These are phyloP conservation scores for Solanum ossicruentum DNA, from an alignment of 257 asterid genomes.

Conservation along the genomic window DNA sequence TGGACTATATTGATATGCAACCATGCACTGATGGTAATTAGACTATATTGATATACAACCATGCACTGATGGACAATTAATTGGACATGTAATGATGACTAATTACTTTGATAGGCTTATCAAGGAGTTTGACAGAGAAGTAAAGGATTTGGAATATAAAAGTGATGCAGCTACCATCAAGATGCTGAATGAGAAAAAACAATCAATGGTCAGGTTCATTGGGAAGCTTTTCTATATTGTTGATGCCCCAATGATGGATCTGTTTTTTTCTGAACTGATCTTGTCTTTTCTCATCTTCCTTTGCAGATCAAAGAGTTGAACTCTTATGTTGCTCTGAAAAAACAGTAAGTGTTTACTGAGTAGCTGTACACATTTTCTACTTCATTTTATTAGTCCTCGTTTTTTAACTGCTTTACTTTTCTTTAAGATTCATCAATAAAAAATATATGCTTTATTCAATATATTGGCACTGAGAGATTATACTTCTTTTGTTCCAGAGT, in stretches of 20 bases:
- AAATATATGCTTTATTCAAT: background rate
- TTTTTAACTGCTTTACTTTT: background rate
- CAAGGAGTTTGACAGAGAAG: constrained; percentile 78
- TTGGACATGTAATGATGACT: background rate
- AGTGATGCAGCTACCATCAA: constrained; percentile 57
- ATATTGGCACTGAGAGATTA: background rate
- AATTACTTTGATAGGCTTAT: constrained; percentile 53
- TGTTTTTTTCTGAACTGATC: constrained; percentile 1
- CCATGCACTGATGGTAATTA: background rate
- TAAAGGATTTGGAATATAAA: constrained; percentile 61
- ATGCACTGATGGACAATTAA: background rate
- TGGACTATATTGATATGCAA: background rate
- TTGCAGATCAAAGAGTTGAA: constrained; percentile 93
- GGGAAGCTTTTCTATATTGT: background rate
- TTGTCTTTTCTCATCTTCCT: constrained; percentile 8
- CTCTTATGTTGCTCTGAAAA: constrained; percentile 91
- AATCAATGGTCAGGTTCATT: constrained; percentile 54
- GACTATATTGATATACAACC: background rate
- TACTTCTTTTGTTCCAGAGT: background rate
- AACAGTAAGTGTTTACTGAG: constrained; percentile 46
- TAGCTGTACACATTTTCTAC: background rate
- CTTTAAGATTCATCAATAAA: background rate
- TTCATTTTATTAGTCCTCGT: background rate
- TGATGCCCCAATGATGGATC: background rate
- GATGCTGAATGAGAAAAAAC: constrained; percentile 80